Evolutionary conservation across 2,329 filamentous ascomycete genomes (phyloP).

Genomic region (Ophiostoma ips): DNA sequence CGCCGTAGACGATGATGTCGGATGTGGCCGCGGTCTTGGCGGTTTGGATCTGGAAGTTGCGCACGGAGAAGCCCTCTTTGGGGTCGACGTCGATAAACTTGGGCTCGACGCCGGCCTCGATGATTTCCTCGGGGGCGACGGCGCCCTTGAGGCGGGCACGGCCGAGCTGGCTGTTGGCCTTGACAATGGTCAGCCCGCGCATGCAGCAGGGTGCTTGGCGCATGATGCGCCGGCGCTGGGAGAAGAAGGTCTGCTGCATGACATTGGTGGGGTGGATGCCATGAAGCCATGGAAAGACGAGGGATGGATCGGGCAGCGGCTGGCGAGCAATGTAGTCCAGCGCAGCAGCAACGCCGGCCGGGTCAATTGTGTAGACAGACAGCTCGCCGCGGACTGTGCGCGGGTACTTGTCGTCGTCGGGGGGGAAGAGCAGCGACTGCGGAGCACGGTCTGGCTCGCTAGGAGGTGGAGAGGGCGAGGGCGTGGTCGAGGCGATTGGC

Average conservation of each 20-base stretch:
- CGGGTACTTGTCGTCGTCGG: conserved; percentile 46
- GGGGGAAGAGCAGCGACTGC: conserved; percentile 62
- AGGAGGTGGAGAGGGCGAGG: conserved; percentile 7
- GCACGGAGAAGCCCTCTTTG: conserved; percentile 78
- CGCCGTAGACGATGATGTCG: conserved; percentile 85
- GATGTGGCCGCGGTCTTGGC: conserved; percentile 78
- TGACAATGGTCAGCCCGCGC: conserved; percentile 72
- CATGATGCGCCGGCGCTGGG: conserved; percentile 56
- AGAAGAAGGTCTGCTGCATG: conserved; percentile 81
- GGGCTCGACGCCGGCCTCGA: conserved; percentile 37
- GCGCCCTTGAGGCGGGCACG: conserved; percentile 73
- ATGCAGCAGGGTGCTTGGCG: conserved; percentile 62
- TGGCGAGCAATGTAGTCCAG: conserved; percentile 65
- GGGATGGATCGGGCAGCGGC: conserved; percentile 68
- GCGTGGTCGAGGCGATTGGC: conserved; percentile 20
- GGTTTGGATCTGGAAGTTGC: conserved; percentile 94
- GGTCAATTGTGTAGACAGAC: conserved; percentile 59
- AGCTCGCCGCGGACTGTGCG: conserved; percentile 31
- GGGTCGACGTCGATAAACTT: conserved; percentile 78
- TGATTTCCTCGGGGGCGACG: conserved; percentile 65
- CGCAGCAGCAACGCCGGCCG: conserved; percentile 53
- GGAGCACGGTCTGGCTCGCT: conserved; percentile 37
- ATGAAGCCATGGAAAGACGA: conserved; percentile 93
- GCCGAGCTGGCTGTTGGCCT: conserved; percentile 68
- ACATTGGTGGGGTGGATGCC: conserved; percentile 81